A percentile compares a stretch with the other conserved stretches of the same genome.
phyloP scores from a whole-genome alignment of 2,329 filamentous ascomycete species.

The Alternaria sp. region DNA sequence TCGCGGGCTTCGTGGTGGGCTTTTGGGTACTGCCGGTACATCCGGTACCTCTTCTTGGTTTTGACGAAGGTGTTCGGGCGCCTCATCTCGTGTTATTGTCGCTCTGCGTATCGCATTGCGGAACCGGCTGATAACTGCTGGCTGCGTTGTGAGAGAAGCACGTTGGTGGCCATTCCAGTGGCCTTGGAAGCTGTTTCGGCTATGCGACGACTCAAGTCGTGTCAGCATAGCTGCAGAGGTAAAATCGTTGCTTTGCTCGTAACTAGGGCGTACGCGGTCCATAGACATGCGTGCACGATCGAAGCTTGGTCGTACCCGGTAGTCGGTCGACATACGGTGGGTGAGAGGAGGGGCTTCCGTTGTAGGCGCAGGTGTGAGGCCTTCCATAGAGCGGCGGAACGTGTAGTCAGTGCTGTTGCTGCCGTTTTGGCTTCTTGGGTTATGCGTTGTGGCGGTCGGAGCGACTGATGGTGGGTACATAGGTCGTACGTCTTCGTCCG shows the following conservation, averaged over 20 bases:
- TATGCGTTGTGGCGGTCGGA: conserved; percentile 72
- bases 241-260: conserved; percentile 88
- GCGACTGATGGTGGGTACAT: conserved; percentile 94
- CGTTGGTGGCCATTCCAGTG: conserved; percentile 39
- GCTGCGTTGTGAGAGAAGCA: conserved; percentile 23
- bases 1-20: conserved; percentile 31
- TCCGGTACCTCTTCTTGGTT: conserved; percentile 28
- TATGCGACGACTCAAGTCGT: conserved; percentile 75
- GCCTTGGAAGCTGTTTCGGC: conserved; percentile 40
- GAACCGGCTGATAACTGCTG: conserved; percentile 39
- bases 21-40: conserved; percentile 30
- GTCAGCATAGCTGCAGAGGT: conserved; percentile 87
- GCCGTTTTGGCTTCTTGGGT: conserved; percentile 83
- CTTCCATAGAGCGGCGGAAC: conserved; percentile 52
- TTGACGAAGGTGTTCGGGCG: conserved; percentile 33
- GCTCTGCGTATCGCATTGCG: conserved; percentile 45
- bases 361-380: conserved; percentile 39
- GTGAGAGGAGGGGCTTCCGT: conserved; percentile 42
- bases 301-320: conserved; percentile 76
- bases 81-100: conserved; percentile 46
- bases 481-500: conserved; percentile 85
- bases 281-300: conserved; percentile 87
- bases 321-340: conserved; percentile 44
- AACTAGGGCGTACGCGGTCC: conserved; percentile 83
- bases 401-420: conserved; percentile 96